A percentile compares a stretch with the other conserved stretches of the same genome.
phyloP scores from a whole-genome alignment of 192 early-diverging fungal species.

The Allomyces macrogynus region DNA sequence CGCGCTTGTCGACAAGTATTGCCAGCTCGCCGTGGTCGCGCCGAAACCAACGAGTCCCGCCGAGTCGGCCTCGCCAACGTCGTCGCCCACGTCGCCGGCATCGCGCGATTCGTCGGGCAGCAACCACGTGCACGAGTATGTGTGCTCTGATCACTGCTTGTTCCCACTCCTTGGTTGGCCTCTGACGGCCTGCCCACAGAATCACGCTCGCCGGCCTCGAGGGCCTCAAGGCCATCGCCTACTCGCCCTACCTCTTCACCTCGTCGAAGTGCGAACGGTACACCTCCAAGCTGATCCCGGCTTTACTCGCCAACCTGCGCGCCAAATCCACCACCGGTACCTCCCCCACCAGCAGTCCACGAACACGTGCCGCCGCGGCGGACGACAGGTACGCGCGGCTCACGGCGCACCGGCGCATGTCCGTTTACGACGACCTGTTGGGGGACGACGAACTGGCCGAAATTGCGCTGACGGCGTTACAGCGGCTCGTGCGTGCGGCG shows the following conservation, averaged over 20 bases:
- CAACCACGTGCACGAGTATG: not conserved
- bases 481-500: not conserved
- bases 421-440: not conserved
- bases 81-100: not conserved
- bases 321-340: not conserved
- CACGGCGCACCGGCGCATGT: not conserved
- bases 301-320: not conserved
- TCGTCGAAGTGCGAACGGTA: not conserved
- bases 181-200: not conserved
- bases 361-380: not conserved
- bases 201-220: not conserved
- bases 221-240: not conserved
- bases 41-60: too few species aligned
- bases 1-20: not conserved
- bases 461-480: not conserved
- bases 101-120: not conserved
- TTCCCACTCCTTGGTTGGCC: too few species aligned
- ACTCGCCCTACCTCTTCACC: not conserved
- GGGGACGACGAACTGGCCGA: not conserved
- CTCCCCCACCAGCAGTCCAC: not conserved
- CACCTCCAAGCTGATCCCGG: not conserved
- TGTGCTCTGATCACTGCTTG: not conserved
- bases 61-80: not conserved
- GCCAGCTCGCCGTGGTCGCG: not conserved
- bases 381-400: not conserved